A percentile compares a stretch with the other conserved stretches of the same genome.
These are phyloP conservation scores for Amylocystis lapponica DNA, from an alignment of 768 basidiomycete genomes.

Conservation along the genomic window DNA sequence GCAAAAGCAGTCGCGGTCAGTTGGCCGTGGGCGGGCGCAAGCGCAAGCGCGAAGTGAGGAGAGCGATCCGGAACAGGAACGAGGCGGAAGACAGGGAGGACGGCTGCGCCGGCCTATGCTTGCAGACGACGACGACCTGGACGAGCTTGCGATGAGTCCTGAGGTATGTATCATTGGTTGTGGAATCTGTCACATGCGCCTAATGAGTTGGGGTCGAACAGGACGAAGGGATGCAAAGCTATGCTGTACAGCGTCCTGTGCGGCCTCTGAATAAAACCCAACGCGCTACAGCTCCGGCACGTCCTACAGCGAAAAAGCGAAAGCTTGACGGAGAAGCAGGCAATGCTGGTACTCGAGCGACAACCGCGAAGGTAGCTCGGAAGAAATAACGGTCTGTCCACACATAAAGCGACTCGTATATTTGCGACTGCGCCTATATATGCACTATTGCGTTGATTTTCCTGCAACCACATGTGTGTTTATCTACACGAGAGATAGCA, in stretches of 20 bases:
- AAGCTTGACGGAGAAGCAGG: constrained; percentile 12
- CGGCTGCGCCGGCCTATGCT: constrained; percentile 9
- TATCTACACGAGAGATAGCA: too few species aligned
- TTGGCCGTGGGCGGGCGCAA: constrained; percentile 28
- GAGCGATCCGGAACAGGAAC: constrained; percentile 15
- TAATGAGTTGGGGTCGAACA: background rate
- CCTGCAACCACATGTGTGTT: too few species aligned
- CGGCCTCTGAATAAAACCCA: background rate
- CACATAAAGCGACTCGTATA: too few species aligned
- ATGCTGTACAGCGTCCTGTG: background rate
- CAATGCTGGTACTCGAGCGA: constrained; percentile 3
- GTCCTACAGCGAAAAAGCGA: constrained; percentile 14
- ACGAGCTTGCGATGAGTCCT: constrained; percentile 57
- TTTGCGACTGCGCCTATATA: too few species aligned
- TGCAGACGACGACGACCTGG: constrained; percentile 40
- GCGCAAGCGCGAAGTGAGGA: constrained; percentile 6
- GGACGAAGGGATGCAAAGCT: constrained; percentile 4
- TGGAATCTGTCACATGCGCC: background rate
- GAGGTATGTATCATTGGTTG: constrained; percentile 35
- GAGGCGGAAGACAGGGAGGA: constrained; percentile 8
- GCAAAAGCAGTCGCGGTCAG: constrained; percentile 21
- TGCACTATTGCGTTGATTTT: too few species aligned
- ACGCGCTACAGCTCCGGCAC: background rate
- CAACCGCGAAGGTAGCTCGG: constrained; percentile 8
- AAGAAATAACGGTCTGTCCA: constrained; percentile 7